Conservation (phyloP, 164 flowering plant species). For the Nymphaea colorata region DNA sequence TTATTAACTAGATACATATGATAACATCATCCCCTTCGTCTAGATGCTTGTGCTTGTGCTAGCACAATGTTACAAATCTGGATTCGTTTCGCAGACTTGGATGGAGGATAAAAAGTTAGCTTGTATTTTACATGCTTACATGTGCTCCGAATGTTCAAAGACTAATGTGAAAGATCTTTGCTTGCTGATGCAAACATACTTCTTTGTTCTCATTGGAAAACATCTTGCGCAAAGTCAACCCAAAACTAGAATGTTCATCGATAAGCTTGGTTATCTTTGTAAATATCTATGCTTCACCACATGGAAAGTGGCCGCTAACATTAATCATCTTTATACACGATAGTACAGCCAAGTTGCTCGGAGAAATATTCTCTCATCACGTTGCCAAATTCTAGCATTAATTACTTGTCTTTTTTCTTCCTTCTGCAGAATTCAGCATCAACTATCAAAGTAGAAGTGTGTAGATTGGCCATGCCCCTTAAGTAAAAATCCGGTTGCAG, state of each 20-base stretch:
- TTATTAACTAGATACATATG: no score
- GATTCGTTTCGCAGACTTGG: no score
- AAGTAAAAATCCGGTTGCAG: neutral
- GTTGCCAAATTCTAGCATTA: neutral
- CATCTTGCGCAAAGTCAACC: neutral
- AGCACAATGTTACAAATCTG: no score
- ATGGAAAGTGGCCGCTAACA: neutral
- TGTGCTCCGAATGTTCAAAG: no score
- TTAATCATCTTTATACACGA: neutral
- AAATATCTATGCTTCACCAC: neutral
- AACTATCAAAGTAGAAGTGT: neutral
- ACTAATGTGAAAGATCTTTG: no score
- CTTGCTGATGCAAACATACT: no score
- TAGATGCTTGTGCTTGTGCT: no score
- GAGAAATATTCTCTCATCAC: neutral
- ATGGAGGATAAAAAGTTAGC: no score
- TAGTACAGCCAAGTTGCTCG: neutral
- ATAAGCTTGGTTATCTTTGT: neutral
- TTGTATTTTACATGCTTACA: no score
- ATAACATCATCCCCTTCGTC: no score
- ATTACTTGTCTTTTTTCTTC: neutral
- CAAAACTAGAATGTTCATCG: neutral
- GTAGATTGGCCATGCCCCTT: neutral
- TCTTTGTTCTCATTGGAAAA: neutral
- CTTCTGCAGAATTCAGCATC: no score